These are phyloP conservation scores for Trichocomaceae sp. DNA, from an alignment of 2,329 filamentous ascomycete genomes.

Conservation along the genomic window DNA sequence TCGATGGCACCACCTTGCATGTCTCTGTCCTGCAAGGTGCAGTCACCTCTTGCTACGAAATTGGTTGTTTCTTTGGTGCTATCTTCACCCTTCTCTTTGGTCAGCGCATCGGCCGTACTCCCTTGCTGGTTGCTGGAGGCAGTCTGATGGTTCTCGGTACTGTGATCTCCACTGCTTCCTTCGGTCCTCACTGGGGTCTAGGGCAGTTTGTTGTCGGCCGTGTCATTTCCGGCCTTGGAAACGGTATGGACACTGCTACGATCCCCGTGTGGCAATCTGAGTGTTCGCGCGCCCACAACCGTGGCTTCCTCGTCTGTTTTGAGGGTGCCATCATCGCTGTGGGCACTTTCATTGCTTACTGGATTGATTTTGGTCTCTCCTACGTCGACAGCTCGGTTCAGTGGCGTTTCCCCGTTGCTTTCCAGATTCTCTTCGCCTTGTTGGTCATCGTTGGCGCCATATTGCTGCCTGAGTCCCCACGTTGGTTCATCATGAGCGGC, in stretches of 20 bases:
- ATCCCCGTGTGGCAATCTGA: slow-evolving; percentile 38
- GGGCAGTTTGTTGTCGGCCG: slow-evolving; percentile 35
- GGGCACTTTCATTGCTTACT: slow-evolving; percentile 30
- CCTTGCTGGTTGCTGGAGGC: slow-evolving; percentile 48
- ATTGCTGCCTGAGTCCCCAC: slow-evolving; percentile 7
- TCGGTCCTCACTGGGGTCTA: slow-evolving; percentile 21
- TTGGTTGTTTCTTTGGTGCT: slow-evolving; percentile 37
- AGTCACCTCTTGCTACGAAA: slow-evolving; percentile 48
- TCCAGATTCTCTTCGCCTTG: slow-evolving; percentile 36
- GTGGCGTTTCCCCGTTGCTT: slow-evolving; percentile 43
- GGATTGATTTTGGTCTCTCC: slow-evolving; percentile 30
- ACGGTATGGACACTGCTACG: slow-evolving; percentile 33
- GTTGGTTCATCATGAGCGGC: slow-evolving; percentile 33
- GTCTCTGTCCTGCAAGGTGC: slow-evolving; percentile 45
- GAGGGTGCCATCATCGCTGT: slow-evolving; percentile 29
- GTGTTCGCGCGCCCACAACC: slow-evolving; percentile 26
- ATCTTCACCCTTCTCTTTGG: slow-evolving; percentile 26
- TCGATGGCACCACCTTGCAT: slow-evolving; percentile 30
- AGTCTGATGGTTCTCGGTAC: slow-evolving; percentile 39
- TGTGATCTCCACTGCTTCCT: slow-evolving; percentile 22
- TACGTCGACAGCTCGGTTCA: slow-evolving; percentile 27
- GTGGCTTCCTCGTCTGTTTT: slow-evolving; percentile 30
- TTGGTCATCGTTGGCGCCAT: not conserved
- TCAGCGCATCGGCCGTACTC: slow-evolving; percentile 27
- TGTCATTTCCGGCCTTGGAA: slow-evolving; percentile 29